Conservation (phyloP, 805 yeast species). For the Yamadazyma phyllophila region DNA sequence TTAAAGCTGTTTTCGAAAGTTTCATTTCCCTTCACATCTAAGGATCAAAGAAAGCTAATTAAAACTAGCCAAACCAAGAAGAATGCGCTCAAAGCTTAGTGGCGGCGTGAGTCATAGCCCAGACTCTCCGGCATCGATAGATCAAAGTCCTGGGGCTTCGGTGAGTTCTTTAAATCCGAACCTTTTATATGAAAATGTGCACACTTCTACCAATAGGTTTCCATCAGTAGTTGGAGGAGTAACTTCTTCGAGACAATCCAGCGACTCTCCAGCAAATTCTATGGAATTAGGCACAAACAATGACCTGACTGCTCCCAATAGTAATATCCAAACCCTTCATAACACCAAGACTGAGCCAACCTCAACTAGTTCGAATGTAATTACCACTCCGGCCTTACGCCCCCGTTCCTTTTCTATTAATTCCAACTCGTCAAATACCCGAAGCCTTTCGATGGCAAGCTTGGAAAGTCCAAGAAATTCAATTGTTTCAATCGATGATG, state of each 20-base stretch:
- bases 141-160: not conserved
- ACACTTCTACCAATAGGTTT: not conserved
- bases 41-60: too few relatives aligned
- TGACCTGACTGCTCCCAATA: too few relatives aligned
- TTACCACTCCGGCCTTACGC: slow-evolving; percentile 9
- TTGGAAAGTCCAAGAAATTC: slow-evolving; percentile 41
- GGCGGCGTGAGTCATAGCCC: not conserved
- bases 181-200: not conserved
- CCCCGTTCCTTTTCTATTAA: slow-evolving; percentile 36
- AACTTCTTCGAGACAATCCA: not conserved
- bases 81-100: not conserved
- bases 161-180: not conserved
- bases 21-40: too few relatives aligned
- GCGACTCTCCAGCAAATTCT: slow-evolving; percentile 6
- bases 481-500: slow-evolving; percentile 39
- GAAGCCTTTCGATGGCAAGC: slow-evolving; percentile 38
- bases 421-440: slow-evolving; percentile 20
- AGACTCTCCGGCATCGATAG: not conserved
- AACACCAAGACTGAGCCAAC: not conserved
- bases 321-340: too few relatives aligned
- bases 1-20: not conserved
- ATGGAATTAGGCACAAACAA: slow-evolving; percentile 4
- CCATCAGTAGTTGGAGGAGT: not conserved
- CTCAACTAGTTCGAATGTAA: slow-evolving; percentile 10
- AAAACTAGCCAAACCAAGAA: too few relatives aligned